These are phyloP conservation scores for Saussurea involucrata DNA, from an alignment of 129 eudicot genomes.

Conservation along the genomic window DNA sequence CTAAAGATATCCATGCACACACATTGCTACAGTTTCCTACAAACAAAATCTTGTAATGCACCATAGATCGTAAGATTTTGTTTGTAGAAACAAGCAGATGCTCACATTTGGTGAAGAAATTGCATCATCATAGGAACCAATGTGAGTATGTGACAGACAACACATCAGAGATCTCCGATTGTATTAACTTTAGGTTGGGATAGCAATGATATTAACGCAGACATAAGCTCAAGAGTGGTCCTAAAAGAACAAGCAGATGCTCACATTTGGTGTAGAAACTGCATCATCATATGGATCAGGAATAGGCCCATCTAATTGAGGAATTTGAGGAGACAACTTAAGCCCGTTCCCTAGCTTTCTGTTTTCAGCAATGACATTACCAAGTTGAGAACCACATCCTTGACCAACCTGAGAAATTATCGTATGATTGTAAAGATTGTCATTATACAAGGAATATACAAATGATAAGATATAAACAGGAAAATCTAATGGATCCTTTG, in stretches of 20 bases:
- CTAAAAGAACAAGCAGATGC: slow-evolving; percentile 7
- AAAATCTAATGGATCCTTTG: too few species aligned
- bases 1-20: too few species aligned
- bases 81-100: too few species aligned
- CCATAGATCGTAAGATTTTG: too few species aligned
- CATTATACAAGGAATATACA: not conserved
- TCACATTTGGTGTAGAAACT: slow-evolving; percentile 94
- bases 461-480: slow-evolving; percentile 2
- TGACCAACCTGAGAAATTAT: slow-evolving; percentile 40
- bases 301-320: slow-evolving; percentile 93
- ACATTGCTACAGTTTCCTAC: too few species aligned
- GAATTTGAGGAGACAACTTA: slow-evolving; percentile 48
- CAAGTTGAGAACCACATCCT: slow-evolving; percentile 32
- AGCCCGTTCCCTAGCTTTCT: slow-evolving; percentile 19
- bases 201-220: too few species aligned
- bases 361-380: slow-evolving; percentile 8
- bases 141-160: too few species aligned
- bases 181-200: too few species aligned
- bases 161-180: too few species aligned
- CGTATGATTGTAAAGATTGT: slow-evolving; percentile 2
- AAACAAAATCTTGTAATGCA: too few species aligned
- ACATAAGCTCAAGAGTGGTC: not conserved
- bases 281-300: slow-evolving; percentile 94
- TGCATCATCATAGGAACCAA: too few species aligned
- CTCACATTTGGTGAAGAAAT: too few species aligned